Conservation (phyloP, 164 flowering plant genomes). For the Vitis labrusca region DNA sequence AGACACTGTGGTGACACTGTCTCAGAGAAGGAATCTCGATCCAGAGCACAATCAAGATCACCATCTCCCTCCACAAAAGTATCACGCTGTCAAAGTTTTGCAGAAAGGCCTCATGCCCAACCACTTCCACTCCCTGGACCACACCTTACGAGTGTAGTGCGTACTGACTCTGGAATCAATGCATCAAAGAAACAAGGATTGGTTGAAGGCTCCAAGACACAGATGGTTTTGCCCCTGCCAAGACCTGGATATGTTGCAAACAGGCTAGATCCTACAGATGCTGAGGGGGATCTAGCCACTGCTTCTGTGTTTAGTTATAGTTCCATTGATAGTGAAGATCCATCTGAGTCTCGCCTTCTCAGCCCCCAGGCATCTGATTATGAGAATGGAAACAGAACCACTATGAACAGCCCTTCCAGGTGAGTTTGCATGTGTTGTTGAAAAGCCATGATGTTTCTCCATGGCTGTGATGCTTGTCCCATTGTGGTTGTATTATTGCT, state of each 20-base stretch:
- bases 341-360: constrained; percentile 52
- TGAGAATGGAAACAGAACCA: too few species aligned
- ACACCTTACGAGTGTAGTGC: constrained; percentile 41
- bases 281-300: constrained; percentile 58
- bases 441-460: too few species aligned
- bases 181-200: constrained; percentile 40
- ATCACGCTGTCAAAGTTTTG: constrained; percentile 90
- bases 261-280: constrained; percentile 47
- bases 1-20: constrained; percentile 54
- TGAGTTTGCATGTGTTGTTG: too few species aligned
- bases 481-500: too few species aligned
- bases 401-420: too few species aligned
- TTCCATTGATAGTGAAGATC: constrained; percentile 81
- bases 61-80: constrained; percentile 77
- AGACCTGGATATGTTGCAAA: constrained; percentile 49
- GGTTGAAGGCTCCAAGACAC: constrained; percentile 52
- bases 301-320: constrained; percentile 74
- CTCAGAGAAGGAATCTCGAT: constrained; percentile 61
- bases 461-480: too few species aligned
- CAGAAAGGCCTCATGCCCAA: constrained; percentile 72
- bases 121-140: constrained; percentile 84
- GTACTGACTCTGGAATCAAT: constrained; percentile 64
- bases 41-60: constrained; percentile 66
- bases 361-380: constrained; percentile 46
- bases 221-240: constrained; percentile 53